These are phyloP conservation scores for Irpex rosettiformis DNA, from an alignment of 1,284 basidiomycete genomes.

Conservation along the genomic window DNA sequence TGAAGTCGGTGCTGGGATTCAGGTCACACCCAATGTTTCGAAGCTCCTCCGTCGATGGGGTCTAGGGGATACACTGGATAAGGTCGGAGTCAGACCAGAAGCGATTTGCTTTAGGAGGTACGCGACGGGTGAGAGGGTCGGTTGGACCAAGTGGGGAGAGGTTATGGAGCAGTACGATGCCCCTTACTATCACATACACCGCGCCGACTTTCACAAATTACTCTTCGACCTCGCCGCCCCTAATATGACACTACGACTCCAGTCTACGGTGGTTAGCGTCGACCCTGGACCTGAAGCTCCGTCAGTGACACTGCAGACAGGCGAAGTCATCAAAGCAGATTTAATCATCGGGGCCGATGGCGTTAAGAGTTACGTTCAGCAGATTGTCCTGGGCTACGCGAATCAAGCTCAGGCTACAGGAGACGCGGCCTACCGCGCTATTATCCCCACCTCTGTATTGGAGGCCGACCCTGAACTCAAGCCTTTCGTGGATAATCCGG, in stretches of 20 bases:
- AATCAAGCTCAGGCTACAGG: slow-evolving; percentile 42
- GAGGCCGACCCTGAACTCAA: slow-evolving; percentile 46
- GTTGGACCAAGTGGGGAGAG: slow-evolving; percentile 37
- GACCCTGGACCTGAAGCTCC: slow-evolving; percentile 31
- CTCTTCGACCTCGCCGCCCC: slow-evolving; percentile 46
- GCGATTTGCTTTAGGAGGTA: slow-evolving; percentile 41
- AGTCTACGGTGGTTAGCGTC: slow-evolving; percentile 39
- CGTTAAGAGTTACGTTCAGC: slow-evolving; percentile 49
- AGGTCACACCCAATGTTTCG: slow-evolving; percentile 44
- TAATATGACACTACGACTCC: slow-evolving; percentile 44
- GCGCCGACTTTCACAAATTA: slow-evolving; percentile 53
- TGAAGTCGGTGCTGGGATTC: slow-evolving; percentile 50
- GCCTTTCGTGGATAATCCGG: slow-evolving; percentile 35
- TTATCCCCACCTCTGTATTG: slow-evolving; percentile 44
- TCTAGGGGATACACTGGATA: slow-evolving; percentile 31
- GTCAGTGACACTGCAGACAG: slow-evolving; percentile 34
- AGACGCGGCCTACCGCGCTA: slow-evolving; percentile 48
- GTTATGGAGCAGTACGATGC: slow-evolving; percentile 38
- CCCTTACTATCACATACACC: slow-evolving; percentile 51
- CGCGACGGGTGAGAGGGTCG: slow-evolving; percentile 38
- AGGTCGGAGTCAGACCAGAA: slow-evolving; percentile 36
- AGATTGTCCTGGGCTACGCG: slow-evolving; percentile 35
- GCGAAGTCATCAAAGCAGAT: slow-evolving; percentile 37
- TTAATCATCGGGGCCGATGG: slow-evolving; percentile 44
- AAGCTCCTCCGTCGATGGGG: slow-evolving; percentile 42